Conservation (phyloP, 805 yeast genomes). For the Sugiyamaella chiloensis region DNA sequence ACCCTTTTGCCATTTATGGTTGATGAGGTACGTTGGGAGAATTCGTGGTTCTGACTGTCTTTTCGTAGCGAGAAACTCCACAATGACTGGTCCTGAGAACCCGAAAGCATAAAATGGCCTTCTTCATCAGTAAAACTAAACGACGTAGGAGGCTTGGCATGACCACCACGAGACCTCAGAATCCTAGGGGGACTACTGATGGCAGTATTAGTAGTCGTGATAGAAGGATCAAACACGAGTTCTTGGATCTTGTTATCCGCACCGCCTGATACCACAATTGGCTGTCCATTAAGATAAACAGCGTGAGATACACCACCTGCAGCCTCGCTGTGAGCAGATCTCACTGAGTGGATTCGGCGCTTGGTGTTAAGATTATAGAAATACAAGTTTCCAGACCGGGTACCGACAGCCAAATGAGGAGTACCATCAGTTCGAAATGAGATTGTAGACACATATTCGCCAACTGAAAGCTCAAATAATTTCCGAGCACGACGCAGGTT, state of each 20-base stretch:
- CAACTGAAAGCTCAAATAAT: conserved; percentile 44
- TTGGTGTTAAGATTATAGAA: conserved; percentile 78
- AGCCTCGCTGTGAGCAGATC: conserved; percentile 66
- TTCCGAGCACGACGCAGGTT: conserved; percentile 64
- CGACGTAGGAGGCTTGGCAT: conserved; percentile 79
- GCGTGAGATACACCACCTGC: conserved; percentile 77
- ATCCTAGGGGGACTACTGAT: conserved; percentile 87
- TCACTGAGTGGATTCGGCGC: conserved; percentile 70
- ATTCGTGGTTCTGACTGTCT: conserved; percentile 92
- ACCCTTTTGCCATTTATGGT: conserved; percentile 37
- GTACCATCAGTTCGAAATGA: conserved; percentile 91
- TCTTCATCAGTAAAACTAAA: conserved; percentile 74
- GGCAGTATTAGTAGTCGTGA: conserved; percentile 52
- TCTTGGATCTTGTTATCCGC: conserved; percentile 88
- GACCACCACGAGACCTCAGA: conserved; percentile 96
- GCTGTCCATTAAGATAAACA: conserved; percentile 83
- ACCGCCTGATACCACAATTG: conserved; percentile 84
- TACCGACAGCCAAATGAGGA: conserved; percentile 76
- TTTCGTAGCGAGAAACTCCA: conserved; percentile 93
- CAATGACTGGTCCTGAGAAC: conserved; percentile 78
- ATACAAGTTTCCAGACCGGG: conserved; percentile 74
- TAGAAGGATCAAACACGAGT: conserved; percentile 87
- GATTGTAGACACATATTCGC: conserved; percentile 48
- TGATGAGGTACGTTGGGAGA: conserved; percentile 62
- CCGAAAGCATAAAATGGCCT: conserved; percentile 81